Base-by-base conservation (phyloP, 257 asterid genomes). In the Gynochthodes officinalis region DNA sequence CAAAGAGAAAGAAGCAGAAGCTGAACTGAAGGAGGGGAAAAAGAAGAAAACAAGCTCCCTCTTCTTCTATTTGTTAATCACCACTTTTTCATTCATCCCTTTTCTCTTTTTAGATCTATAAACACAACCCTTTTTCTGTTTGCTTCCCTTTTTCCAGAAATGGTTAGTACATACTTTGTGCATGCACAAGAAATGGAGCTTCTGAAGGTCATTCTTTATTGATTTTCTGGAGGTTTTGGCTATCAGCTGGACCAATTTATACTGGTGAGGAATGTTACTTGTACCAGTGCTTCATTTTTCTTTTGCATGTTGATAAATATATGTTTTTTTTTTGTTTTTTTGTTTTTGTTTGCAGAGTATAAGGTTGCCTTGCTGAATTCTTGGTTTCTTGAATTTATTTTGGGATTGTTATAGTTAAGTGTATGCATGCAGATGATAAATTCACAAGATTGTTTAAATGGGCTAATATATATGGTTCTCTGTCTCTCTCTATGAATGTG, bases 41-140 rank as follows among this genome's bases (percentile, higher is more conserved):
- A 19, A 25, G 25, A 44, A 13, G 7, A 67, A 77, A 76, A 78
- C 83, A 40, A 60, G 58, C 21, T 33, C 4, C 37, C 71, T 40
- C 59, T 69, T 25, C 46, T 25, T 54, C 79, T 57, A 72, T 75
- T 78, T 42, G 59, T 66, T 81, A 69, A 66, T 78, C 61, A 67
- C 75, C 70, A 49, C 82, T 78, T 77, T 81, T 78, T 66, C 76
- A 37, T 68, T 70, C 82, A 67, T 69, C 72, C 77, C 79, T 77
- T 32, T 77, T 82, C 83, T 78, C 87, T 85, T 78, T 85, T 85
- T 86, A 89, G 95, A 92, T 88, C 96, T 86, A 77, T 78, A 69
- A 59, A 70, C 75, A 65, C 70, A 44, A 4, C 21, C 37, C 21
- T 59, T 54, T 11, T 54, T 19, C 13, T 73, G 46, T 25, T 67